Percentiles rank a stretch among this genome's conserved stretches.
These are phyloP conservation scores for Uromyces viciae-fabae DNA, from an alignment of 1,284 basidiomycete species.

Conservation along the genomic window DNA sequence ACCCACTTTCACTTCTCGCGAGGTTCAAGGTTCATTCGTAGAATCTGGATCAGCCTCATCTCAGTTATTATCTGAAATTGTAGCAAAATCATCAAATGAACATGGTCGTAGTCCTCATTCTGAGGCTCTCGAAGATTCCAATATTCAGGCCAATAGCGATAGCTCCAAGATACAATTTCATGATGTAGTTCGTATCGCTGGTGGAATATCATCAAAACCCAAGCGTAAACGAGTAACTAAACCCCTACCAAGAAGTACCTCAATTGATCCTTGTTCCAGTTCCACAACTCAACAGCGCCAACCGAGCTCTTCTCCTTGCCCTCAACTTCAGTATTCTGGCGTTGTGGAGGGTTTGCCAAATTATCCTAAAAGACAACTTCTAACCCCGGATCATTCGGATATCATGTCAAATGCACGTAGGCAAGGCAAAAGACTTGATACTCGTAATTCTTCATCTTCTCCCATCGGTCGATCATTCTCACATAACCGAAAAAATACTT, in stretches of 20 bases:
- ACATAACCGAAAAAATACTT: not conserved
- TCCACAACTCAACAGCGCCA: not conserved
- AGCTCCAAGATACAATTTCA: slow-evolving; percentile 40
- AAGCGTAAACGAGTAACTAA: slow-evolving; percentile 21
- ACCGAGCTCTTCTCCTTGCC: not conserved
- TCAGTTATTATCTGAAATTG: slow-evolving; percentile 1
- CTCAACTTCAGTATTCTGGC: not conserved
- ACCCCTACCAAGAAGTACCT: not conserved
- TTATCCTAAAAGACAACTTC: not conserved
- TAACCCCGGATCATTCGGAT: not conserved
- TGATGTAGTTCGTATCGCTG: slow-evolving; percentile 28
- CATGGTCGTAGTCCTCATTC: not conserved
- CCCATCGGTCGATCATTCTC: slow-evolving; percentile 7
- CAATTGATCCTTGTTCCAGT: not conserved
- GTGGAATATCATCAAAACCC: slow-evolving; percentile 27
- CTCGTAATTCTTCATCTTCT: slow-evolving; percentile 4
- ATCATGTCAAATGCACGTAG: not conserved
- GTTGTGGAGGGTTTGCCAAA: not conserved
- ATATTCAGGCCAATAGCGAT: too few species aligned
- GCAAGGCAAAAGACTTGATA: not conserved
- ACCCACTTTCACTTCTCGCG: not conserved
- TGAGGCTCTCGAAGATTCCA: not conserved
- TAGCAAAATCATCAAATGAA: not conserved
- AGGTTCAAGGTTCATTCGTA: not conserved
- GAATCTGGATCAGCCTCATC: not conserved